These are phyloP conservation scores for Beauveria bassiana DNA, from an alignment of 2,329 filamentous ascomycete species.

Conservation along the genomic window DNA sequence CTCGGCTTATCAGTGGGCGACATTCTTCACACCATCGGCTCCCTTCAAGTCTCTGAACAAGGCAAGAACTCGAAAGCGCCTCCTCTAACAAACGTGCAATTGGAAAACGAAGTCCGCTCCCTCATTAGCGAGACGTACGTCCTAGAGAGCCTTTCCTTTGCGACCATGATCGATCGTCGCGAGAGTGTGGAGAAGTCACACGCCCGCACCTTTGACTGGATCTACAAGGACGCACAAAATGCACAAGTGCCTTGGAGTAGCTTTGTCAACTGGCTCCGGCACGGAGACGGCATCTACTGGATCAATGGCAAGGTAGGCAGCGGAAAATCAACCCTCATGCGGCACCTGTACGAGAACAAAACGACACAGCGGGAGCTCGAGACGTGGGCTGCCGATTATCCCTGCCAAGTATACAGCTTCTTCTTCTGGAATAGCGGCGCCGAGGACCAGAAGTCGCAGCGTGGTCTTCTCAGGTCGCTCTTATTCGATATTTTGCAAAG, in stretches of 20 bases:
- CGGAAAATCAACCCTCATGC: constrained; percentile 34
- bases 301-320: constrained; percentile 31
- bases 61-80: not conserved
- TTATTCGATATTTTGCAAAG: constrained; percentile 22
- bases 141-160: not conserved
- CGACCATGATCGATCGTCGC: not conserved
- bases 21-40: not conserved
- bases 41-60: not conserved
- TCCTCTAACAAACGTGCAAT: not conserved
- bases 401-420: constrained; percentile 20
- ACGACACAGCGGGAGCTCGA: constrained; percentile 15
- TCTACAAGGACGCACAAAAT: not conserved
- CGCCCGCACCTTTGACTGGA: constrained; percentile 8
- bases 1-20: not conserved
- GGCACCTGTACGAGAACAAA: constrained; percentile 19
- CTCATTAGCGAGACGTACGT: not conserved
- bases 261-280: constrained; percentile 19
- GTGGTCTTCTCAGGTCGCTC: constrained; percentile 24
- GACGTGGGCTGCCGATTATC: constrained; percentile 19
- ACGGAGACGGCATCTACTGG: constrained; percentile 20
- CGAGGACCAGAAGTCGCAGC: constrained; percentile 21
- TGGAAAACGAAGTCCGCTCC: not conserved
- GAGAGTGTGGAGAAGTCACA: constrained; percentile 2
- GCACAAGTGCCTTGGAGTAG: not conserved
- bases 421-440: constrained; percentile 28